Percentiles rank a stretch among this genome's conserved stretches.
Conservation (phyloP, 1,284 basidiomycete genomes). For the Phaffia rhodozyma region DNA sequence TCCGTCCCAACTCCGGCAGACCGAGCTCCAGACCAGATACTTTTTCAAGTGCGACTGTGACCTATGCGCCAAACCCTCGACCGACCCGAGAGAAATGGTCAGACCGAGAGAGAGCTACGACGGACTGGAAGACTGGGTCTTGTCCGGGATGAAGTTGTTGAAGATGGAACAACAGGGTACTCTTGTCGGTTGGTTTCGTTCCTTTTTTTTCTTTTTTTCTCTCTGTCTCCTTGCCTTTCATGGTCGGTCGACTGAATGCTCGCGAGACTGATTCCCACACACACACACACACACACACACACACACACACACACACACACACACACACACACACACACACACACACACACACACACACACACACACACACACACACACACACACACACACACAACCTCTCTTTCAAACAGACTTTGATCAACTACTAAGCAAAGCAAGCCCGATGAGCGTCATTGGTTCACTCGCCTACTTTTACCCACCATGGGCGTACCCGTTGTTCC, state of each 20-base stretch:
- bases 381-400: neutral
- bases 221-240: neutral
- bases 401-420: conserved; percentile 43
- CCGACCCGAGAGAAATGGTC: conserved; percentile 55
- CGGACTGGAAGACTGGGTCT: conserved; percentile 38
- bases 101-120: conserved; percentile 38
- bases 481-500: conserved; percentile 62
- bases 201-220: neutral
- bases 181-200: conserved; percentile 10
- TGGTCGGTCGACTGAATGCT: neutral
- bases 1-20: conserved; percentile 47
- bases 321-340: neutral
- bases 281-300: neutral
- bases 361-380: neutral
- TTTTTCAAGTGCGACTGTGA: conserved; percentile 63
- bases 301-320: neutral
- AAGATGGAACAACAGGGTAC: conserved; percentile 3
- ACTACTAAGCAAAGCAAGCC: conserved; percentile 49
- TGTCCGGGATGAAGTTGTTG: conserved; percentile 39
- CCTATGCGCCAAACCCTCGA: conserved; percentile 41
- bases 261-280: neutral
- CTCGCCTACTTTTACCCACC: conserved; percentile 41
- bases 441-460: conserved; percentile 34
- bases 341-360: neutral
- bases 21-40: conserved; percentile 57